Conservation (phyloP, 1,284 basidiomycete species). For the Phellopilus nigrolimitatus region DNA sequence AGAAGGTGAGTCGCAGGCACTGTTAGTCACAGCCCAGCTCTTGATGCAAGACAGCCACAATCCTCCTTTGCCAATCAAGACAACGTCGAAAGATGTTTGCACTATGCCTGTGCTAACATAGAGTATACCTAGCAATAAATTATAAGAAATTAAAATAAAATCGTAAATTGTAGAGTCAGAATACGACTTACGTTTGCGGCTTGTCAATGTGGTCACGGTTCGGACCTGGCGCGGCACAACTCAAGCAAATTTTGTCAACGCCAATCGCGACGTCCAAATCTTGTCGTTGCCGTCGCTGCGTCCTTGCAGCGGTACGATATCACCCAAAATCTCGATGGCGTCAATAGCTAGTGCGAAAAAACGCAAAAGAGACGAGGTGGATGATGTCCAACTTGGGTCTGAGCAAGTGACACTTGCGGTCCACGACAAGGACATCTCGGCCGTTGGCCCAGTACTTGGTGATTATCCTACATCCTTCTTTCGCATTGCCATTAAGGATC, state of each 20-base stretch:
- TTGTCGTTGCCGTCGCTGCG: no score
- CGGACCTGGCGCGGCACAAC: not conserved
- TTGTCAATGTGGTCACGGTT: no score
- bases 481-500: not conserved
- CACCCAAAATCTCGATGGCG: not conserved
- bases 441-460: slow-evolving; percentile 73
- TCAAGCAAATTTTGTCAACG: not conserved
- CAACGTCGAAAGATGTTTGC: not conserved
- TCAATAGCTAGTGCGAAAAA: slow-evolving; percentile 41
- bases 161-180: no score
- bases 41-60: not conserved
- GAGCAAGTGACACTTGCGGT: slow-evolving; percentile 44
- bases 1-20: not conserved
- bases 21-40: not conserved
- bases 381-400: slow-evolving; percentile 31
- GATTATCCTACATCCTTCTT: slow-evolving; percentile 29
- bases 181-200: no score
- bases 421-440: slow-evolving; percentile 38
- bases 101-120: slow-evolving; percentile 1
- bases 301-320: not conserved
- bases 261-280: not conserved
- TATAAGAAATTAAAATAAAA: no score
- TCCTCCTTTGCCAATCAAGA: not conserved
- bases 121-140: not conserved
- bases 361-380: slow-evolving; percentile 47